Conservation (phyloP, 306 rosid genomes). For the Erythrophleum fordii region DNA sequence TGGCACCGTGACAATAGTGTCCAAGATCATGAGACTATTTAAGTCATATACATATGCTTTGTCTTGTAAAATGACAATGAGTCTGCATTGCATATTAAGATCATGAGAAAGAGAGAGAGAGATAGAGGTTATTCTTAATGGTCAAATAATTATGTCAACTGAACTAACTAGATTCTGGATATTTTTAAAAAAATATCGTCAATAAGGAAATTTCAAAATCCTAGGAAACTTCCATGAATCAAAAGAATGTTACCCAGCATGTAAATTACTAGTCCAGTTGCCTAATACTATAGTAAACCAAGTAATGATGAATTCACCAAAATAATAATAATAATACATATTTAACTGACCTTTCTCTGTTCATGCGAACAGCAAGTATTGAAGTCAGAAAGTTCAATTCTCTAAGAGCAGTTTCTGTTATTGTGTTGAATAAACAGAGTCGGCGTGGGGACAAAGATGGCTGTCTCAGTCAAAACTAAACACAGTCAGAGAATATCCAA, state of each 20-base stretch:
- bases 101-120: constrained; percentile 41
- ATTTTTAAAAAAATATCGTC: neutral
- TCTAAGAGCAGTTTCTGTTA: constrained; percentile 71
- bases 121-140: constrained; percentile 6
- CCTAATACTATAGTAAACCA: neutral
- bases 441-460: constrained; percentile 95
- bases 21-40: constrained; percentile 82
- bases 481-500: constrained; percentile 18
- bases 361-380: constrained; percentile 90
- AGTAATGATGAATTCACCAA: neutral
- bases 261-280: constrained; percentile 2
- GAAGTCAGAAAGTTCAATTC: constrained; percentile 92
- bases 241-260: neutral
- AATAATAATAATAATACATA: neutral
- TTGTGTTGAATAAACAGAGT: constrained; percentile 86
- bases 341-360: constrained; percentile 63
- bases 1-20: constrained; percentile 77
- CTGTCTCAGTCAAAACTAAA: constrained; percentile 51
- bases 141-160: constrained; percentile 13
- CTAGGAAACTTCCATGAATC: constrained; percentile 21
- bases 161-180: neutral
- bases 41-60: constrained; percentile 84
- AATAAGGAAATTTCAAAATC: neutral
- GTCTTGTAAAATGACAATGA: constrained; percentile 86
- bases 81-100: constrained; percentile 64